Conservation (phyloP, 148 eudicot species). For the Chenopodium album region DNA sequence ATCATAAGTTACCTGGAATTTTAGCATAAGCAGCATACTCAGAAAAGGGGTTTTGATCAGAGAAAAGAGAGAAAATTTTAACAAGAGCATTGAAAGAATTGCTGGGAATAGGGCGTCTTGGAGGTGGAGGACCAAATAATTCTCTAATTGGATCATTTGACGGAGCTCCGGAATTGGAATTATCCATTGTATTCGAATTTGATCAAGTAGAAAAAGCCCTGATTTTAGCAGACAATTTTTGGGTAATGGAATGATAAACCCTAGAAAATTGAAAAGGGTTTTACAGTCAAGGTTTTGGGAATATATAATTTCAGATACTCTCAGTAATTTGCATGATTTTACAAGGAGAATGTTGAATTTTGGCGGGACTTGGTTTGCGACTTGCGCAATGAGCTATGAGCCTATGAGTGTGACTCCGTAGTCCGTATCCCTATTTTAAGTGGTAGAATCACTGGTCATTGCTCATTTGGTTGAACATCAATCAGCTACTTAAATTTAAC, state of each 20-base stretch:
- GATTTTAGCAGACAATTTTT: not conserved
- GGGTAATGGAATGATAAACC: not conserved
- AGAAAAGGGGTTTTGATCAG: slow-evolving; percentile 31
- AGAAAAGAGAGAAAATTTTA: slow-evolving; percentile 12
- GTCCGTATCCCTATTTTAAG: too few relatives aligned
- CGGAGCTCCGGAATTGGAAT: not conserved
- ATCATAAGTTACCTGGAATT: not conserved
- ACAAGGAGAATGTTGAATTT: too few relatives aligned
- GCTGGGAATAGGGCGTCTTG: slow-evolving; percentile 21
- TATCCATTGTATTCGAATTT: not conserved
- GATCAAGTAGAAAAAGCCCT: not conserved
- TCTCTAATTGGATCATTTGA: not conserved
- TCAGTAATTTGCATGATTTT: too few relatives aligned
- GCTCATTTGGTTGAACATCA: too few relatives aligned
- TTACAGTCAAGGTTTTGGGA: not conserved
- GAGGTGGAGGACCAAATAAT: slow-evolving; percentile 17
- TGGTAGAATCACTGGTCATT: too few relatives aligned
- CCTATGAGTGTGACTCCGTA: too few relatives aligned
- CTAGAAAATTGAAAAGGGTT: not conserved
- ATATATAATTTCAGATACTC: too few relatives aligned
- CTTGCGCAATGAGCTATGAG: too few relatives aligned
- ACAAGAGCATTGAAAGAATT: slow-evolving; percentile 11
- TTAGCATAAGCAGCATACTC: not conserved
- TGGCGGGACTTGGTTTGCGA: too few relatives aligned
- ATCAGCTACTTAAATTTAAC: too few relatives aligned